phyloP scores from a whole-genome alignment of 345 rosid genomes.

The Lepidium didymum region DNA sequence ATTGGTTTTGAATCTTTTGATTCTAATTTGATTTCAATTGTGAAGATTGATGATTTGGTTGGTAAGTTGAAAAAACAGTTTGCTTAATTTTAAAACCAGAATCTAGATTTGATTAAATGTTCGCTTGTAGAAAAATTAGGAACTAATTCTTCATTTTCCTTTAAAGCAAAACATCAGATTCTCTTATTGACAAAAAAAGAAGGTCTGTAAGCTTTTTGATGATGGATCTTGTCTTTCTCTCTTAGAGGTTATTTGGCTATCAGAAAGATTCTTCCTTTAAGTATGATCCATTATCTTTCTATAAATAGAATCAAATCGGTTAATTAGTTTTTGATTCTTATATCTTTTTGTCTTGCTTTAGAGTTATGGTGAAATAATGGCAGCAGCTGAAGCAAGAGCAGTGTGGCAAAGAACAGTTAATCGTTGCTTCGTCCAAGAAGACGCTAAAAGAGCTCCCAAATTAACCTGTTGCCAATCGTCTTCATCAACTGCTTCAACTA shows the following conservation, averaged over 20 bases:
- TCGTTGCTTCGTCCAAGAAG: slow-evolving; percentile 97
- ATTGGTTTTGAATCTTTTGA: background rate
- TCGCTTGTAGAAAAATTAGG: background rate
- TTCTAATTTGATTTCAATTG: background rate
- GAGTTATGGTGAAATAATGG: slow-evolving; percentile 48
- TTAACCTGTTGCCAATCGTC: slow-evolving; percentile 79
- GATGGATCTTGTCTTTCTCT: slow-evolving; percentile 19
- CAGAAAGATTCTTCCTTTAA: slow-evolving; percentile 22
- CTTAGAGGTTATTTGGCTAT: background rate
- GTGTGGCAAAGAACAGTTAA: slow-evolving; percentile 87
- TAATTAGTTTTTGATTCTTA: background rate
- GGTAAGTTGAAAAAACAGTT: background rate
- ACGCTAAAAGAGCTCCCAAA: slow-evolving; percentile 95
- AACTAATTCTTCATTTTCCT: slow-evolving; percentile 11
- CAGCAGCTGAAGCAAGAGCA: slow-evolving; percentile 88
- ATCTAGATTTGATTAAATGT: background rate
- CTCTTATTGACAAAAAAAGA: background rate
- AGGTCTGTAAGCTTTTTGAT: background rate
- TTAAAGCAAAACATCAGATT: slow-evolving; percentile 26
- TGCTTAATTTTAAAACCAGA: background rate
- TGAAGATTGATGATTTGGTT: background rate
- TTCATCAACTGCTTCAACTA: slow-evolving; percentile 43
- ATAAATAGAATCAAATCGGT: background rate
- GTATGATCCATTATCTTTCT: background rate
- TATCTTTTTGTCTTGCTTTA: background rate